A percentile compares a stretch with the other conserved stretches of the same genome.
Conservation (phyloP, 805 yeast genomes). For the Wickerhamomyces chambardii region DNA sequence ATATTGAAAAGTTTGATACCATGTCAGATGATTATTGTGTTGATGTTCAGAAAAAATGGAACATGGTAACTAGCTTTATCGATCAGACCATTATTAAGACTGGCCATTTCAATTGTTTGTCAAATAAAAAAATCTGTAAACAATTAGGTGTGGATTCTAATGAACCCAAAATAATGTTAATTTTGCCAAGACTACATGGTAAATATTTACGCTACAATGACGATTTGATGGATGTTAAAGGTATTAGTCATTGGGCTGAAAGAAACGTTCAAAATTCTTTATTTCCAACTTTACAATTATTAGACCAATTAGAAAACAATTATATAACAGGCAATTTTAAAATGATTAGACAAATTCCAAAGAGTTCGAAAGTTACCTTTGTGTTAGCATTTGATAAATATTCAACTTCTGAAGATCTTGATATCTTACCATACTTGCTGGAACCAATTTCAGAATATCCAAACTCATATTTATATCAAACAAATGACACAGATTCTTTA, state of each 20-base stretch:
- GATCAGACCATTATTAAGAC: constrained; percentile 24
- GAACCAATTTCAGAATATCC: constrained; percentile 54
- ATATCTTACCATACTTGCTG: constrained; percentile 47
- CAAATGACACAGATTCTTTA: constrained; percentile 32
- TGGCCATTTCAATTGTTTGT: constrained; percentile 54
- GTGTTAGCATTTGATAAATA: constrained; percentile 45
- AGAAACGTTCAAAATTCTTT: constrained; percentile 38
- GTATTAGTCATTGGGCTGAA: constrained; percentile 16
- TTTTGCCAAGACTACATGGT: constrained; percentile 43
- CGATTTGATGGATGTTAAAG: neutral
- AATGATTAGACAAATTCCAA: constrained; percentile 3
- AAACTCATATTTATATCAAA: constrained; percentile 42
- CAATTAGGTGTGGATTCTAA: constrained; percentile 34
- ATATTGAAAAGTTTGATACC: constrained; percentile 25
- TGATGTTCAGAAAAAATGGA: constrained; percentile 50
- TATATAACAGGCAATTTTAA: constrained; percentile 2
- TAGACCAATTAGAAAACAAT: constrained; percentile 15
- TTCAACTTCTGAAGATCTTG: constrained; percentile 52
- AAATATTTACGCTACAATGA: constrained; percentile 34
- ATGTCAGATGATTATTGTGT: constrained; percentile 38
- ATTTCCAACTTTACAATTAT: constrained; percentile 20
- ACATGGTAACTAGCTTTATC: constrained; percentile 40
- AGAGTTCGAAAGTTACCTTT: constrained; percentile 37
- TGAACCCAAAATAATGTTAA: constrained; percentile 35
- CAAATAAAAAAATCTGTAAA: constrained; percentile 40